Evolutionary conservation across 2,329 filamentous ascomycete genomes (phyloP).

Genomic region (Sporothrix schenckii): DNA sequence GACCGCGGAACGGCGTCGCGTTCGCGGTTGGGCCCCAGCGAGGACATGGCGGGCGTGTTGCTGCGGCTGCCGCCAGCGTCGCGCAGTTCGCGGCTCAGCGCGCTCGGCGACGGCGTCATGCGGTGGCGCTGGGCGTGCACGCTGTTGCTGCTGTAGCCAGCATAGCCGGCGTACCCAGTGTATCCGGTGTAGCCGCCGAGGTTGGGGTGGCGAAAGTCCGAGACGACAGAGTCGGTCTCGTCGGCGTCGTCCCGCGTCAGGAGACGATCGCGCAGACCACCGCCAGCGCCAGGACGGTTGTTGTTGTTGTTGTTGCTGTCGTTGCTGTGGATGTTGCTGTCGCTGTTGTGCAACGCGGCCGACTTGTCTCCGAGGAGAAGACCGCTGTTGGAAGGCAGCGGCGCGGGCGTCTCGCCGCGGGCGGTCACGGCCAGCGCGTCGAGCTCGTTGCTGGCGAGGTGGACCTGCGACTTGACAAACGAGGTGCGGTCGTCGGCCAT

Average conservation of each 20-base stretch:
- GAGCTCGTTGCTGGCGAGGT: conserved; percentile 73
- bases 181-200: too few species aligned
- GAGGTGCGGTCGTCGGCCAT: conserved; percentile 88
- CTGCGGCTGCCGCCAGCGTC: not conserved
- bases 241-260: conserved; percentile 22
- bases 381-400: not conserved
- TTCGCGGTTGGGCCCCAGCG: not conserved
- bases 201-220: conserved; percentile 6
- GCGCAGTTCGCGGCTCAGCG: conserved; percentile 1
- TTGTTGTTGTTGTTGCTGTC: too few species aligned
- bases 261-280: conserved; percentile 21
- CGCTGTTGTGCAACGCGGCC: too few species aligned
- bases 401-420: conserved; percentile 62
- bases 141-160: not conserved
- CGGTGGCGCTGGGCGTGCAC: not conserved
- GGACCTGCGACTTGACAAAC: conserved; percentile 86
- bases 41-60: not conserved
- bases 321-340: too few species aligned
- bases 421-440: conserved; percentile 82
- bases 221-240: conserved; percentile 27
- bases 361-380: not conserved
- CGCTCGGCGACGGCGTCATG: conserved; percentile 2
- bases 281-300: not conserved
- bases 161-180: too few species aligned
- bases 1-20: not conserved